Conservation (phyloP, 2,329 filamentous ascomycete genomes). For the Seiridium unicorne region DNA sequence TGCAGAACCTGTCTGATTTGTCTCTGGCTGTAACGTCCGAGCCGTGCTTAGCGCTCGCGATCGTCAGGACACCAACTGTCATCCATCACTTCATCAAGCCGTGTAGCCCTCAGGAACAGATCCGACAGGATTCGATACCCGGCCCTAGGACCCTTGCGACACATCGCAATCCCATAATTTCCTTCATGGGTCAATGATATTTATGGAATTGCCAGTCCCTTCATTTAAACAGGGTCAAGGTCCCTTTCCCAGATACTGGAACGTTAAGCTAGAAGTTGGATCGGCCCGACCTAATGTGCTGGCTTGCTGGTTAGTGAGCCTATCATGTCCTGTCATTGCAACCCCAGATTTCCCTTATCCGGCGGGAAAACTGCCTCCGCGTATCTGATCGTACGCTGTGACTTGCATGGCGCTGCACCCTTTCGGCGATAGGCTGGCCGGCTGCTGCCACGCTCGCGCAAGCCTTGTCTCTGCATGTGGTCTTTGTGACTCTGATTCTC, state of each 20-base stretch:
- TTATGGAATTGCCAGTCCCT: not conserved
- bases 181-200: not conserved
- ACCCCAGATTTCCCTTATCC: slow-evolving; percentile 5
- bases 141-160: not conserved
- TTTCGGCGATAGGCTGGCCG: not conserved
- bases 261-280: not conserved
- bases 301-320: not conserved
- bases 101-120: not conserved
- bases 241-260: not conserved
- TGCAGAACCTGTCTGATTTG: not conserved
- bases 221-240: slow-evolving; percentile 2
- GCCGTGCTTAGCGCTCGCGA: not conserved
- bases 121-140: not conserved
- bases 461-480: not conserved
- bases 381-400: not conserved
- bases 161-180: not conserved
- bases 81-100: not conserved
- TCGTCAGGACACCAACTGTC: not conserved
- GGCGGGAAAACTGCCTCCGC: slow-evolving; percentile 4
- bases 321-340: not conserved
- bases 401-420: not conserved
- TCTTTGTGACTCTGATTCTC: not conserved
- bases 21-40: not conserved
- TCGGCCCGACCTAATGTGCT: not conserved
- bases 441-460: not conserved